These are phyloP conservation scores for Lasiodiplodia sp. DNA, from an alignment of 2,329 filamentous ascomycete species.

Conservation along the genomic window DNA sequence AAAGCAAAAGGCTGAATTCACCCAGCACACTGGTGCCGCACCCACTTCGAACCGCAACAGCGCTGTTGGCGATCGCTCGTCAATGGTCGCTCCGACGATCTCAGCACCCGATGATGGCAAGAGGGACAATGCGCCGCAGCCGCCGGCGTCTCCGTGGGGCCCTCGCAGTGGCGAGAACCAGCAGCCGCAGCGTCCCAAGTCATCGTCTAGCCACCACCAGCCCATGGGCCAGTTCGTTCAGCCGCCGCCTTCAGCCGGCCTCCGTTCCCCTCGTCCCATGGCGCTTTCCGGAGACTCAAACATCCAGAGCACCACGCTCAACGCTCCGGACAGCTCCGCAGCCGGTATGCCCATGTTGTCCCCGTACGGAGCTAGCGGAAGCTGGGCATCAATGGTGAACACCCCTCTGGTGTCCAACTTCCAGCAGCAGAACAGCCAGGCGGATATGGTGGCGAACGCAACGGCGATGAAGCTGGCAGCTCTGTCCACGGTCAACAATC, in stretches of 20 bases:
- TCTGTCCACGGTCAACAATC: conserved; percentile 96
- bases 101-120: conserved; percentile 72
- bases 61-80: conserved; percentile 76
- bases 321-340: conserved; percentile 71
- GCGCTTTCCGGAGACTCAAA: conserved; percentile 71
- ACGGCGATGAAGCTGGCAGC: conserved; percentile 99
- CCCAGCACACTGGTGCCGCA: conserved; percentile 89
- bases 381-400: conserved; percentile 99
- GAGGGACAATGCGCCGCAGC: conserved; percentile 67
- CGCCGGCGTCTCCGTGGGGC: conserved; percentile 83
- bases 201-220: conserved; percentile 70
- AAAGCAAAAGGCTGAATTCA: conserved; percentile 97
- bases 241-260: conserved; percentile 74
- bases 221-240: conserved; percentile 93
- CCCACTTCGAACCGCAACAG: conserved; percentile 95
- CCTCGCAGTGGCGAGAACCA: conserved; percentile 60
- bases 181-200: conserved; percentile 73
- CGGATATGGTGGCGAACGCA: conserved; percentile 98
- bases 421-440: conserved; percentile 70
- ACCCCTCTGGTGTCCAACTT: conserved; percentile 95
- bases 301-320: conserved; percentile 85
- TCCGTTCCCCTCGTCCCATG: conserved; percentile 81
- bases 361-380: conserved; percentile 82
- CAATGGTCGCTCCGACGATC: conserved; percentile 77
- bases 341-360: conserved; percentile 85